These are phyloP conservation scores for Moniliophthora roreri DNA, from an alignment of 1,284 basidiomycete genomes.

Conservation along the genomic window DNA sequence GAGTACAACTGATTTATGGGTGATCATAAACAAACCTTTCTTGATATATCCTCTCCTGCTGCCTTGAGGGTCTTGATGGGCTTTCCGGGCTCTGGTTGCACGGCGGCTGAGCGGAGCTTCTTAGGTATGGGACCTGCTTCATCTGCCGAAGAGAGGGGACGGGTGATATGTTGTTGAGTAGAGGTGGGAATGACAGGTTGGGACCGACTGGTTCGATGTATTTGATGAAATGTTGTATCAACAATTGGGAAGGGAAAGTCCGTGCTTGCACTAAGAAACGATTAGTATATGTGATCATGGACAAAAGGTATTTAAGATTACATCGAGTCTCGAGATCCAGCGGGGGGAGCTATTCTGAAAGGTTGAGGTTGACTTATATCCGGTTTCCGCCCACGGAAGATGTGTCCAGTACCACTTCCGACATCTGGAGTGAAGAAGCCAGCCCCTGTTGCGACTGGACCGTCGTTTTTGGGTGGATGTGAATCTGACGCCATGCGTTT, in stretches of 20 bases:
- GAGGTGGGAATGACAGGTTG: slow-evolving; percentile 35
- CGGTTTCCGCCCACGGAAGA: slow-evolving; percentile 55
- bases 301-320: slow-evolving; percentile 32
- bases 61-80: slow-evolving; percentile 54
- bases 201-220: slow-evolving; percentile 39
- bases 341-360: slow-evolving; percentile 55
- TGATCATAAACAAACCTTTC: slow-evolving; percentile 84
- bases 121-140: slow-evolving; percentile 76
- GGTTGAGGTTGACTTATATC: slow-evolving; percentile 46
- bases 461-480: slow-evolving; percentile 37
- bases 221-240: slow-evolving; percentile 61
- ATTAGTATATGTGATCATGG: slow-evolving; percentile 9
- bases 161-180: slow-evolving; percentile 49
- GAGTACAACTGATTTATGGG: slow-evolving; percentile 57
- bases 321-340: slow-evolving; percentile 62
- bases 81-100: slow-evolving; percentile 51
- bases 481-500: slow-evolving; percentile 54
- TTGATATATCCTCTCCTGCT: slow-evolving; percentile 62
- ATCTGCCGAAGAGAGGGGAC: slow-evolving; percentile 77
- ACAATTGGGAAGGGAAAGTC: slow-evolving; percentile 59
- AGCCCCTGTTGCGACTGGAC: slow-evolving; percentile 55
- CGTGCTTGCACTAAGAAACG: slow-evolving; percentile 46
- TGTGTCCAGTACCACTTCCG: slow-evolving; percentile 45
- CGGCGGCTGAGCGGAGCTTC: slow-evolving; percentile 63
- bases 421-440: slow-evolving; percentile 82